Evolutionary conservation across 2,329 filamentous ascomycete species (phyloP), one percentile per base, ranked within the genome.

Genomic region (Trichoderma brevicompactum): DNA sequence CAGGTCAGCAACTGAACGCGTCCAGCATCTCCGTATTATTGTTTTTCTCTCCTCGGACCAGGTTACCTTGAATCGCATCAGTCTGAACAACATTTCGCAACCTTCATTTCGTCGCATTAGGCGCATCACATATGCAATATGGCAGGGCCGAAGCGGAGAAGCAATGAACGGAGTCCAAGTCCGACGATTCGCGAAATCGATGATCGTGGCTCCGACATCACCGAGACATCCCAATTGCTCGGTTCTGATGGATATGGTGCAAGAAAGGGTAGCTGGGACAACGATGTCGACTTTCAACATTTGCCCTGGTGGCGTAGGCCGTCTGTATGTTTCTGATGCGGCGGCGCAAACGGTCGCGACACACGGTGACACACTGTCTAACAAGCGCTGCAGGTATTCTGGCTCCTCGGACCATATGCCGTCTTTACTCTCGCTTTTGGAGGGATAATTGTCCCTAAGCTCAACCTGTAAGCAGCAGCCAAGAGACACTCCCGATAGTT

Each of bases 401-500:
- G 93, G 92, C 82, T 98, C 5, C 77, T 98, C 7, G 87, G 85
- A 0, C 91, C 93, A 0, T 95, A 94, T 77, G 83, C 91, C 64
- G 78, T 97, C 50, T 94, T 92, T 74, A 92, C 92, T 0, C 81
- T 96, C 62, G 93, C 94, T 0, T 94, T 95, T 76, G 95, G 94
- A 38, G 92, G 92, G 65, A 86, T 92, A 7, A 82, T 95, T 7
- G 92, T 97, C 8, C 94, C 94, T 9, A 95, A 91, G 75, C 83
- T 97, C 68, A 96, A 97, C 73, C 79, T 97, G 78, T 87, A 77
- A 76, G 84, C 40, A 40, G 15, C 6, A 43, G 8, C 17, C 7
- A 19, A 17, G 19, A 10, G 3, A 48, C 32, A 2, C 5, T 7
- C n/a, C 10, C n/a, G 7, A 43, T 28, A 13, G 12, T 28, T 48